Conservation (phyloP, 192 early-diverging fungal genomes). For the Jimgerdemannia flammicorona region DNA sequence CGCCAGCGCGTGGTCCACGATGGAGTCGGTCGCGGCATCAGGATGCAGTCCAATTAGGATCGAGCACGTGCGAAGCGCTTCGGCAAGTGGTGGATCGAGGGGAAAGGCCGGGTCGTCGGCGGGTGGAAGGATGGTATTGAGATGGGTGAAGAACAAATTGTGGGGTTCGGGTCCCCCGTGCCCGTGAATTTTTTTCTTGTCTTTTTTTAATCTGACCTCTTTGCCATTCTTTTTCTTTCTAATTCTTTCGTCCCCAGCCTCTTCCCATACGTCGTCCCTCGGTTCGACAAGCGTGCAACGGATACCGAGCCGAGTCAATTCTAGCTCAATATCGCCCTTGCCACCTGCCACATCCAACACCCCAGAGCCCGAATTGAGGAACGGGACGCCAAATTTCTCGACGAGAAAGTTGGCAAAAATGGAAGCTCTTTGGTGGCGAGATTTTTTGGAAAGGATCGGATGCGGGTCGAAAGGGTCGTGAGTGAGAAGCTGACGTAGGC, state of each 20-base stretch:
- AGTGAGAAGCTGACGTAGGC: slow-evolving; percentile 17
- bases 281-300: slow-evolving; percentile 48
- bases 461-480: slow-evolving; percentile 20
- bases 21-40: slow-evolving; percentile 58
- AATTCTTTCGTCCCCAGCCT: slow-evolving; percentile 5
- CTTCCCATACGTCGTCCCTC: slow-evolving; percentile 32
- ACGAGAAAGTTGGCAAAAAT: slow-evolving; percentile 55
- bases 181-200: neutral
- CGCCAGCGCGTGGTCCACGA: slow-evolving; percentile 45
- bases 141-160: neutral
- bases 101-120: slow-evolving; percentile 14
- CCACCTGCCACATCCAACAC: slow-evolving; percentile 57
- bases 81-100: neutral
- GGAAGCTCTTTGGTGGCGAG: slow-evolving; percentile 42
- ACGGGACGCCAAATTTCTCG: slow-evolving; percentile 31
- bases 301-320: slow-evolving; percentile 39
- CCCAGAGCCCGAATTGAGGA: slow-evolving; percentile 27
- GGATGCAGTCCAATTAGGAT: slow-evolving; percentile 54
- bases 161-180: neutral
- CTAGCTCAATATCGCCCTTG: slow-evolving; percentile 45
- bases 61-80: slow-evolving; percentile 25
- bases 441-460: slow-evolving; percentile 31
- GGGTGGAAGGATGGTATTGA: slow-evolving; percentile 4
- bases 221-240: neutral
- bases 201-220: neutral